Conservation (phyloP, 169 alveolate species). For the Plasmodium relictum region DNA sequence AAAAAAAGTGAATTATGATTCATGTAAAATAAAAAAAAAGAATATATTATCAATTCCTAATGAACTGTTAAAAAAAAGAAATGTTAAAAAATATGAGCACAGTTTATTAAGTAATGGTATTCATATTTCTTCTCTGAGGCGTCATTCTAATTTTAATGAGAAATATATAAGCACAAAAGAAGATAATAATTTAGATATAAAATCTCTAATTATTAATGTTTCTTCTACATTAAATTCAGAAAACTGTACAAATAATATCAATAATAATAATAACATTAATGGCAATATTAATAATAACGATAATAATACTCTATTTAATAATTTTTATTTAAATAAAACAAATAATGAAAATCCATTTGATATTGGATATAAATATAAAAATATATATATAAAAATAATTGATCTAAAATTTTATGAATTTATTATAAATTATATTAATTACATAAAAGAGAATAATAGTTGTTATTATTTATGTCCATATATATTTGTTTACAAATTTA, state of each 20-base stretch:
- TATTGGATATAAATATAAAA: slow-evolving; percentile 64
- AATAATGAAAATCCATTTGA: slow-evolving; percentile 42
- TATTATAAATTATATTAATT: slow-evolving; percentile 35
- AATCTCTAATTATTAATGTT: slow-evolving; percentile 45
- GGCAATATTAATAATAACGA: slow-evolving; percentile 9
- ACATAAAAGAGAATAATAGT: slow-evolving; percentile 68
- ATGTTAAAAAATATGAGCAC: slow-evolving; percentile 33
- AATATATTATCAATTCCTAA: slow-evolving; percentile 25
- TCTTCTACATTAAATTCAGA: slow-evolving; percentile 69
- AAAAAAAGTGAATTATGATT: slow-evolving; percentile 36
- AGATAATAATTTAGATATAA: slow-evolving; percentile 52
- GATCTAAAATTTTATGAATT: slow-evolving; percentile 64
- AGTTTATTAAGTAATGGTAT: slow-evolving; percentile 39
- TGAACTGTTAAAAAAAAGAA: slow-evolving; percentile 26
- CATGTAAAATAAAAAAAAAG: slow-evolving; percentile 33
- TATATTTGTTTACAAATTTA: slow-evolving; percentile 51
- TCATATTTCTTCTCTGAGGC: slow-evolving; percentile 30
- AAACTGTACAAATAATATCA: slow-evolving; percentile 35
- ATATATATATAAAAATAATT: slow-evolving; percentile 71
- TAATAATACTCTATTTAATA: slow-evolving; percentile 5
- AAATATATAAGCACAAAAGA: slow-evolving; percentile 36
- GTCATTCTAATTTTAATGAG: slow-evolving; percentile 35
- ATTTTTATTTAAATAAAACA: slow-evolving; percentile 5
- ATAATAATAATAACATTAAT: slow-evolving; percentile 3
- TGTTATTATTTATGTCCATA: slow-evolving; percentile 58